Evolutionary conservation across 2,329 filamentous ascomycete genomes (phyloP).

Genomic region (Calonectria henricotiae): DNA sequence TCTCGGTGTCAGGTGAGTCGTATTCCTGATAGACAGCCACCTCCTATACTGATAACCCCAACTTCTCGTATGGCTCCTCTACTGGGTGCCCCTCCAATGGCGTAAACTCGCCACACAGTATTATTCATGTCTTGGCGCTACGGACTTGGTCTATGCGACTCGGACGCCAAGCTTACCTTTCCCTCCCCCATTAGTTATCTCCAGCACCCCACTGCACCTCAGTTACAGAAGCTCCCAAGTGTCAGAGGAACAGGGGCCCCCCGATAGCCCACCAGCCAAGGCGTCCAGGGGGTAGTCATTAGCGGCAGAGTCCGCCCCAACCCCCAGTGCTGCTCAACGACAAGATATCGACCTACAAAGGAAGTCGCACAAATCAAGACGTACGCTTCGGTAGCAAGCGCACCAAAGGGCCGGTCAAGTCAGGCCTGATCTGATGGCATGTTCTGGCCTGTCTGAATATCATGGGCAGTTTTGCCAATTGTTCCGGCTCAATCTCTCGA

Average conservation of each 20-base stretch:
- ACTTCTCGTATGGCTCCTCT: too few species aligned
- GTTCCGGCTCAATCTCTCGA: constrained; percentile 9
- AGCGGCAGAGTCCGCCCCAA: constrained; percentile 24
- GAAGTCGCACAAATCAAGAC: constrained; percentile 7
- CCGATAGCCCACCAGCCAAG: constrained; percentile 26
- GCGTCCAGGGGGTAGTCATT: constrained; percentile 18
- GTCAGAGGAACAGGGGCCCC: constrained; percentile 33
- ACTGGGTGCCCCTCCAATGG: neutral
- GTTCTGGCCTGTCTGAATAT: neutral
- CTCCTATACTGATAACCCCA: constrained; percentile 15
- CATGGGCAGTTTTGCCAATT: neutral
- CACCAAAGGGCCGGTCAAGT: constrained; percentile 6
- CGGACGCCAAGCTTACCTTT: constrained; percentile 29
- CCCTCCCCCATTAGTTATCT: constrained; percentile 31
- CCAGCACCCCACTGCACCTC: constrained; percentile 24
- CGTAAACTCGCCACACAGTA: constrained; percentile 20
- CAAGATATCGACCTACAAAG: neutral
- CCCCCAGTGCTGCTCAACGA: constrained; percentile 15
- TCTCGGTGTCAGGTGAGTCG: neutral
- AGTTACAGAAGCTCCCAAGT: constrained; percentile 35
- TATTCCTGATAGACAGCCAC: constrained; percentile 4
- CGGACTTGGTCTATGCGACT: constrained; percentile 10
- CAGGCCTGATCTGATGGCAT: constrained; percentile 1
- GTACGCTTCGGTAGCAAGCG: neutral
- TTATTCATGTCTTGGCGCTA: constrained; percentile 2